These are phyloP conservation scores for Serendipita sp. DNA, from an alignment of 768 basidiomycete genomes.

Conservation along the genomic window DNA sequence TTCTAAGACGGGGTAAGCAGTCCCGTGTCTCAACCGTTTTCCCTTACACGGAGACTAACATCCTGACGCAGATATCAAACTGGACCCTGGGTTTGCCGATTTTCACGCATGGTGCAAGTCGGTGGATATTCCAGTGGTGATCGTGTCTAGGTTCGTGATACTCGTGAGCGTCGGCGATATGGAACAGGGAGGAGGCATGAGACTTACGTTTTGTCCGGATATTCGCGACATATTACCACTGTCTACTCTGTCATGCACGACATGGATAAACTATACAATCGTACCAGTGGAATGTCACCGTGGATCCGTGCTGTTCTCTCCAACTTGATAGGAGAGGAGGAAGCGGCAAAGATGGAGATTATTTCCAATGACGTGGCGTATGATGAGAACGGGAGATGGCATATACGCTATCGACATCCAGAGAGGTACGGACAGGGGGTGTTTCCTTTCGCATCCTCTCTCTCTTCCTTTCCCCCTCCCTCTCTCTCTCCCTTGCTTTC, in stretches of 20 bases:
- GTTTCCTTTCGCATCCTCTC: background rate
- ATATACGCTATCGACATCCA: constrained; percentile 78
- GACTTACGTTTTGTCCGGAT: too few relatives aligned
- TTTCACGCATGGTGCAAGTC: constrained; percentile 76
- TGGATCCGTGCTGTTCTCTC: constrained; percentile 84
- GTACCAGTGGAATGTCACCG: constrained; percentile 76
- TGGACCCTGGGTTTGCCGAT: constrained; percentile 77
- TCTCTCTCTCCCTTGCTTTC: background rate
- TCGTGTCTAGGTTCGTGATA: constrained; percentile 64
- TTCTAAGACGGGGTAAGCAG: constrained; percentile 50
- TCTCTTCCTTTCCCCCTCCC: background rate
- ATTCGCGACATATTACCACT: background rate
- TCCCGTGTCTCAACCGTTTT: background rate
- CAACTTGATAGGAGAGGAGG: constrained; percentile 57
- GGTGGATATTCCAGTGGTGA: constrained; percentile 71
- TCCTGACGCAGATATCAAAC: constrained; percentile 46
- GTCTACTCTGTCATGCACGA: background rate
- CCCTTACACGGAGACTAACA: background rate
- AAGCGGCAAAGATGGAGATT: constrained; percentile 59
- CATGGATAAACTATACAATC: background rate
- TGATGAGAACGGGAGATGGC: constrained; percentile 52
- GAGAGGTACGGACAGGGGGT: constrained; percentile 39
- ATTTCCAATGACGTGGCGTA: constrained; percentile 82
- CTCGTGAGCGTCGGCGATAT: too few relatives aligned
- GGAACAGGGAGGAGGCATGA: too few relatives aligned